These are phyloP conservation scores for Linnemannia hyalina DNA, from an alignment of 192 early-diverging fungal species.

Conservation along the genomic window DNA sequence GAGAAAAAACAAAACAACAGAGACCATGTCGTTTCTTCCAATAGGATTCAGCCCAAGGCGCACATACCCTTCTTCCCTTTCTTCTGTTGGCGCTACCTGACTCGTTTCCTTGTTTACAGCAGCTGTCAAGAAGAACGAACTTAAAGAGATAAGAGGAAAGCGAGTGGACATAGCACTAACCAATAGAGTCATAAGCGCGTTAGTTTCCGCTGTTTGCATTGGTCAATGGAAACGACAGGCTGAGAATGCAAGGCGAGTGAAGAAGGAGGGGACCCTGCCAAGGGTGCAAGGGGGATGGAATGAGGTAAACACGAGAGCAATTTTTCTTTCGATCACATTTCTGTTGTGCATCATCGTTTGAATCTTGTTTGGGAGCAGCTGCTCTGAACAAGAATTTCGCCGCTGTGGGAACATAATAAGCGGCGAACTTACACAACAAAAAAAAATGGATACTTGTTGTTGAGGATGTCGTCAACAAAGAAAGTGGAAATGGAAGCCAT, in stretches of 20 bases:
- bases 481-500: neutral
- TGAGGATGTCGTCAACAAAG: neutral
- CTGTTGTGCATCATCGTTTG: neutral
- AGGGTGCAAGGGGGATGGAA: neutral
- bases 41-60: neutral
- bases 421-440: neutral
- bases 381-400: too few relatives aligned
- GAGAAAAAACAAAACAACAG: neutral
- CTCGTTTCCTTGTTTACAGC: neutral
- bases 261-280: neutral
- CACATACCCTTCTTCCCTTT: neutral
- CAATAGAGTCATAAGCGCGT: neutral
- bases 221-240: neutral
- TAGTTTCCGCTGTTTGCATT: neutral
- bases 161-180: neutral
- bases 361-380: neutral
- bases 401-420: neutral
- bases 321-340: neutral
- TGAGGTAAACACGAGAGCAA: slow-evolving; percentile 1
- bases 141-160: neutral
- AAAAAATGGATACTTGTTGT: neutral
- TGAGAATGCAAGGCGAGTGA: neutral
- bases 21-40: neutral
- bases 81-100: neutral
- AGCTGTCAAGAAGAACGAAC: neutral